These are phyloP conservation scores for Dovyalis caffra DNA, from an alignment of 345 rosid genomes.

Conservation along the genomic window DNA sequence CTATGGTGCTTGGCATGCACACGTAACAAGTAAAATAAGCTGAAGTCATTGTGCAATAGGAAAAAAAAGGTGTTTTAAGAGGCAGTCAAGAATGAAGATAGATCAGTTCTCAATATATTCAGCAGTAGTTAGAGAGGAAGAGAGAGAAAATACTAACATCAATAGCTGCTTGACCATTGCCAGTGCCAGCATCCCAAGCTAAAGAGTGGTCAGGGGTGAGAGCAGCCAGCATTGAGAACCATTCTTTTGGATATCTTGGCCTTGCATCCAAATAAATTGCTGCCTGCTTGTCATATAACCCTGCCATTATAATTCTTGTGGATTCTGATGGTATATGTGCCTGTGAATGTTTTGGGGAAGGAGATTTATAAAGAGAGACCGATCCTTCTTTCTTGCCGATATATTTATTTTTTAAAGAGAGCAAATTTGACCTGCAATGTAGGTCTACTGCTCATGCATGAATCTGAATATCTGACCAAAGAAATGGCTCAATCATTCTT, in stretches of 20 bases:
- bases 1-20: too few relatives aligned
- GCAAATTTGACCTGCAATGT: background rate
- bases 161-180: conserved; percentile 68
- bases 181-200: conserved; percentile 73
- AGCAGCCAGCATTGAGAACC: conserved; percentile 54
- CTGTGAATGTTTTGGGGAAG: background rate
- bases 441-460: background rate
- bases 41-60: too few relatives aligned
- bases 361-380: too few relatives aligned
- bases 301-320: conserved; percentile 40
- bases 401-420: background rate
- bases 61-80: too few relatives aligned
- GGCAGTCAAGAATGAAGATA: too few relatives aligned
- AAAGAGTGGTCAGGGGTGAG: conserved; percentile 43
- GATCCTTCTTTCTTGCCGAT: background rate
- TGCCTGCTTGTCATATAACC: conserved; percentile 59
- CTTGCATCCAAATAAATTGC: conserved; percentile 47
- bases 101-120: too few relatives aligned
- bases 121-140: background rate
- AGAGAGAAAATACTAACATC: conserved; percentile 32
- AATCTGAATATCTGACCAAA: too few relatives aligned
- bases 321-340: background rate
- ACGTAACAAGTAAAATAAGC: too few relatives aligned
- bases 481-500: background rate
- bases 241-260: conserved; percentile 50